Percentiles rank a stretch among this genome's conserved stretches.
phyloP scores from a whole-genome alignment of 345 rosid genomes.

The Theobroma cacao region DNA sequence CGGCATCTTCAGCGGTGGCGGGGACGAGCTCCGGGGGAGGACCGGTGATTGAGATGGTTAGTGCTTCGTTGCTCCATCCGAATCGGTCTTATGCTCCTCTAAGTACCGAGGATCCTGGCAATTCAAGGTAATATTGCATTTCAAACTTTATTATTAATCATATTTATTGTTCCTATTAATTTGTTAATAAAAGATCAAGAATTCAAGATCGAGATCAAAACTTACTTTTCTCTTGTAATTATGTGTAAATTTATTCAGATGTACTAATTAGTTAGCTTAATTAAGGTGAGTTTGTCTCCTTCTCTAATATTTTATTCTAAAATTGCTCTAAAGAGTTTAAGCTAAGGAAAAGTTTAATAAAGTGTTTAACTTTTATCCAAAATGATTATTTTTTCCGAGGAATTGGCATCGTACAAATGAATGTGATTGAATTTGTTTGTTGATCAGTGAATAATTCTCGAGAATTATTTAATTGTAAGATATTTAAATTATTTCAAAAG shows the following conservation, averaged over 20 bases:
- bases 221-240: not conserved
- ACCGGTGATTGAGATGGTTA: constrained; percentile 90
- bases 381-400: not conserved
- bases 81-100: constrained; percentile 76
- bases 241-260: constrained; percentile 5
- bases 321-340: not conserved
- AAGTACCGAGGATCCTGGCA: constrained; percentile 85
- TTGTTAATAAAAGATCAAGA: not conserved
- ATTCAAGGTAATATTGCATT: constrained; percentile 49
- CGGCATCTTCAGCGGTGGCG: constrained; percentile 19
- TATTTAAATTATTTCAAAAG: not conserved
- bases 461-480: not conserved
- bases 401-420: not conserved
- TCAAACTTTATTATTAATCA: not conserved
- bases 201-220: not conserved
- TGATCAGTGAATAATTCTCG: not conserved
- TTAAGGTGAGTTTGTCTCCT: constrained; percentile 15
- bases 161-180: not conserved
- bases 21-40: constrained; percentile 45
- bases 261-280: constrained; percentile 9
- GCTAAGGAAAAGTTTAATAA: not conserved
- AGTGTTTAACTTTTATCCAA: not conserved
- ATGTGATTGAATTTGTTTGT: not conserved
- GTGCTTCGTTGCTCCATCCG: constrained; percentile 68
- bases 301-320: not conserved